phyloP scores from a whole-genome alignment of 139 green algal species.

The Chlorella sp. region DNA sequence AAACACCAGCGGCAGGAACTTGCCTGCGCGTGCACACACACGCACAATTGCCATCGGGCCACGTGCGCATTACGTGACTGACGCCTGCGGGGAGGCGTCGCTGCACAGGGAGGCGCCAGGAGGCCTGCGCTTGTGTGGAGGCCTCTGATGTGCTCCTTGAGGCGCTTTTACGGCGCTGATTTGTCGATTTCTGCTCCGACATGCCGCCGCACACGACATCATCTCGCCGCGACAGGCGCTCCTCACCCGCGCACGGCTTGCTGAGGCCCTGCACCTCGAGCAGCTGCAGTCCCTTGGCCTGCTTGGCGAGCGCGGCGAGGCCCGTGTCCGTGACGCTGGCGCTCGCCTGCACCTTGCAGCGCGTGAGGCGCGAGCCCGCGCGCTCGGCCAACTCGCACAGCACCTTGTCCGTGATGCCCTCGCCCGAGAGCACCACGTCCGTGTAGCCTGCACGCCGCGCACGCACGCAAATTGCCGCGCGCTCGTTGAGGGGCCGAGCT shows the following conservation, averaged over 20 bases:
- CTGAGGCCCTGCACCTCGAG: conserved; percentile 26
- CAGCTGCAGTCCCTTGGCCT: conserved; percentile 17
- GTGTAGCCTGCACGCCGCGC: conserved; percentile 55
- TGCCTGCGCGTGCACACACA: conserved; percentile 14
- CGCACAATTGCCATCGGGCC: not conserved
- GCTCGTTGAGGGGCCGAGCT: too few relatives aligned
- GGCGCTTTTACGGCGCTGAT: too few relatives aligned
- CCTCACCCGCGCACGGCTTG: conserved; percentile 8
- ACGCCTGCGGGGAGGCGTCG: too few relatives aligned
- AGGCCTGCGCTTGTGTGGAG: too few relatives aligned
- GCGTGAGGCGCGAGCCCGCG: conserved; percentile 19
- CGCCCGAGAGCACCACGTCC: conserved; percentile 34
- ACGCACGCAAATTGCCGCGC: too few relatives aligned
- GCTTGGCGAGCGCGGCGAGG: conserved; percentile 20
- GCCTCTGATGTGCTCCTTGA: too few relatives aligned
- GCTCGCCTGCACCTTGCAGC: conserved; percentile 22
- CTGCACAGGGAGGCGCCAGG: too few relatives aligned
- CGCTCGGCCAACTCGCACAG: conserved; percentile 17
- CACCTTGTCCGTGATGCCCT: conserved; percentile 35
- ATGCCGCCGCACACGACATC: too few relatives aligned
- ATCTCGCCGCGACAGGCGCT: too few relatives aligned
- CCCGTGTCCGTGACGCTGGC: conserved; percentile 30
- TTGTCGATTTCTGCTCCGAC: too few relatives aligned
- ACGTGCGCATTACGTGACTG: too few relatives aligned
- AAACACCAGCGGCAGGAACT: conserved; percentile 36